phyloP scores from a whole-genome alignment of 1,284 basidiomycete species.

The Fomitopsis betulina region DNA sequence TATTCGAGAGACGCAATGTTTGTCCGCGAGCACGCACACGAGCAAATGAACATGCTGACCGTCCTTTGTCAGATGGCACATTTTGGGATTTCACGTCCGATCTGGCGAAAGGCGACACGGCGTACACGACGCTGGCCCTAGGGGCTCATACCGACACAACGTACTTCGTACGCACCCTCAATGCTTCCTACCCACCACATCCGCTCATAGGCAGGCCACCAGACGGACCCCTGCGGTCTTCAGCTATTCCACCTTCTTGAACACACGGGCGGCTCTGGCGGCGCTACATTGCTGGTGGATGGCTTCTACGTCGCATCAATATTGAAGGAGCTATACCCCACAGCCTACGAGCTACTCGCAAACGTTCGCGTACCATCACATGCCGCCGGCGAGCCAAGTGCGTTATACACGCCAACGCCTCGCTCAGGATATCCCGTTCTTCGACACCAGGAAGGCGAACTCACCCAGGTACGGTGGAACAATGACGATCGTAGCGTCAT shows the following conservation, averaged over 20 bases:
- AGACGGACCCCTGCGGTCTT: constrained; percentile 91
- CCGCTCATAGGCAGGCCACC: not conserved
- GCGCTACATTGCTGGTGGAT: constrained; percentile 88
- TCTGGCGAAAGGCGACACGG: constrained; percentile 86
- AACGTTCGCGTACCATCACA: constrained; percentile 75
- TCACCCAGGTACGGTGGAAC: constrained; percentile 89
- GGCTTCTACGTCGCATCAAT: constrained; percentile 89
- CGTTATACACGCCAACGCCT: constrained; percentile 61
- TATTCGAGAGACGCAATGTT: constrained; percentile 93
- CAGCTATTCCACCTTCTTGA: constrained; percentile 95
- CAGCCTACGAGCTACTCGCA: constrained; percentile 71
- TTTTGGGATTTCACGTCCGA: constrained; percentile 99
- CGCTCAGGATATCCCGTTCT: constrained; percentile 63
- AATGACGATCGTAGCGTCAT: constrained; percentile 90
- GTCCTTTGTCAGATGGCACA: constrained; percentile 59
- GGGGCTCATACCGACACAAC: constrained; percentile 95
- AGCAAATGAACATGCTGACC: not conserved
- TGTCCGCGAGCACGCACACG: constrained; percentile 15
- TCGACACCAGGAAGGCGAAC: constrained; percentile 67
- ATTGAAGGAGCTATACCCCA: constrained; percentile 70
- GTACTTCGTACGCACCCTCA: constrained; percentile 66
- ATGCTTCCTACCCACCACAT: not conserved
- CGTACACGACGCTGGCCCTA: constrained; percentile 86
- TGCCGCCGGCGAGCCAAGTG: constrained; percentile 76
- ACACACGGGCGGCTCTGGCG: constrained; percentile 80